phyloP scores from a whole-genome alignment of 129 eudicot genomes.

The Artemisia argyi region DNA sequence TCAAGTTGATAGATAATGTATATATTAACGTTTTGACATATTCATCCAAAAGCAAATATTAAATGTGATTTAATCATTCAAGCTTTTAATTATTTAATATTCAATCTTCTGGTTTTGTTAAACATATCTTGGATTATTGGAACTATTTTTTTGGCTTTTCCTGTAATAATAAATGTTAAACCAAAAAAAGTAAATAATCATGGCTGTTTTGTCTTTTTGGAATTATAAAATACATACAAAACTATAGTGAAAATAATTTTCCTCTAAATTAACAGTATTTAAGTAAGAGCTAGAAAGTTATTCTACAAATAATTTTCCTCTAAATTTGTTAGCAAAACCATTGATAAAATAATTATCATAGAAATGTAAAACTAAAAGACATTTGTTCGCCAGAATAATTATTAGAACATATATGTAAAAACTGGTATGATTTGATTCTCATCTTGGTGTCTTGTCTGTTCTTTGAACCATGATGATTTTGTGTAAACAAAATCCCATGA shows the following conservation, averaged over 20 bases:
- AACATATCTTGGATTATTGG: not conserved
- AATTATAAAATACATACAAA: too few species aligned
- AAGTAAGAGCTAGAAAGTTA: too few species aligned
- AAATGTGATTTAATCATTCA: constrained; percentile 1
- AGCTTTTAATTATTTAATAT: not conserved
- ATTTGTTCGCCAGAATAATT: too few species aligned
- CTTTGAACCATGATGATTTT: constrained; percentile 41
- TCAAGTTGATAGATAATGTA: constrained; percentile 9
- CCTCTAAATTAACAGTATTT: too few species aligned
- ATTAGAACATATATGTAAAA: not conserved
- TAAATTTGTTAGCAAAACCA: too few species aligned
- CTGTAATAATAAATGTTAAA: too few species aligned
- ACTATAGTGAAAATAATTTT: too few species aligned
- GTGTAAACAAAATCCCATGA: constrained; percentile 27
- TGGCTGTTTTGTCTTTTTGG: too few species aligned
- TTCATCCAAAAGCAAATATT: not conserved
- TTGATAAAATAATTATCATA: too few species aligned
- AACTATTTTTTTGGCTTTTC: not conserved
- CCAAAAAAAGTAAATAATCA: too few species aligned
- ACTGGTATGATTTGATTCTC: constrained; percentile 39
- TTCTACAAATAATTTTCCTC: too few species aligned
- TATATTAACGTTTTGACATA: not conserved
- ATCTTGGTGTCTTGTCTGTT: constrained; percentile 43
- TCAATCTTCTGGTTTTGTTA: not conserved
- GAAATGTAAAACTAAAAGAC: too few species aligned